Evolutionary conservation across 805 yeast species (phyloP).

Genomic region (Wickerhamiella kurtzmanii): DNA sequence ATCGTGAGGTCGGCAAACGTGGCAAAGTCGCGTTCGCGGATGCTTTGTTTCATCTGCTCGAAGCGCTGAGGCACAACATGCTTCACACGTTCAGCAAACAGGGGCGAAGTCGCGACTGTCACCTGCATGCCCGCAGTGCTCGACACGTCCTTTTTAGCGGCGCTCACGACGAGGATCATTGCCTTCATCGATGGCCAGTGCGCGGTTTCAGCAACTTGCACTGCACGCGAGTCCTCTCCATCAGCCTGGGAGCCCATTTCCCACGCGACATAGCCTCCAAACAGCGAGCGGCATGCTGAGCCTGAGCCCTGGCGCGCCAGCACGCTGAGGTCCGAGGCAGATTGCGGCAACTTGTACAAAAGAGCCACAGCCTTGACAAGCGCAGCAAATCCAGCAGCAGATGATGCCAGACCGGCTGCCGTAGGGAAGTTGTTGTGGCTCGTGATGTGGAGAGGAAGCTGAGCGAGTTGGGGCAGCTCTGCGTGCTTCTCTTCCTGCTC

Average conservation of each 20-base stretch:
- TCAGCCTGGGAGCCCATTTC: constrained; percentile 71
- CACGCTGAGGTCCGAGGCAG: constrained; percentile 70
- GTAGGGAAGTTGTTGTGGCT: constrained; percentile 97
- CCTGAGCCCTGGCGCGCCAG: constrained; percentile 98
- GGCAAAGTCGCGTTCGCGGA: constrained; percentile 58
- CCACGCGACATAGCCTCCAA: constrained; percentile 99
- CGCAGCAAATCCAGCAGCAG: constrained; percentile 98
- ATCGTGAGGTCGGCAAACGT: constrained; percentile 82
- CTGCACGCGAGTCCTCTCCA: constrained; percentile 92
- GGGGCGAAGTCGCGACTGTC: constrained; percentile 78
- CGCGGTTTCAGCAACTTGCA: constrained; percentile 65
- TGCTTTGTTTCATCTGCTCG: constrained; percentile 66
- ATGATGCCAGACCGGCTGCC: constrained; percentile 95
- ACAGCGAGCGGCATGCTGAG: constrained; percentile 91
- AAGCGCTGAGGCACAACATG: constrained; percentile 81
- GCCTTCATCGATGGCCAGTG: constrained; percentile 95
- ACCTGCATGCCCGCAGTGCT: constrained; percentile 94
- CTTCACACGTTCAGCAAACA: constrained; percentile 65
- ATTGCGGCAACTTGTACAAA: constrained; percentile 73
- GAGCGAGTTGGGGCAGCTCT: constrained; percentile 35
- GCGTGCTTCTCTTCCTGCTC: constrained; percentile 45
- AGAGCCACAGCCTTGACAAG: constrained; percentile 78
- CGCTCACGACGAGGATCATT: constrained; percentile 82
- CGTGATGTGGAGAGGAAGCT: constrained; percentile 60
- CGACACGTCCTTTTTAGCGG: constrained; percentile 86